Conservation (phyloP, 2,329 filamentous ascomycete genomes). For the Orbilia brochopaga region DNA sequence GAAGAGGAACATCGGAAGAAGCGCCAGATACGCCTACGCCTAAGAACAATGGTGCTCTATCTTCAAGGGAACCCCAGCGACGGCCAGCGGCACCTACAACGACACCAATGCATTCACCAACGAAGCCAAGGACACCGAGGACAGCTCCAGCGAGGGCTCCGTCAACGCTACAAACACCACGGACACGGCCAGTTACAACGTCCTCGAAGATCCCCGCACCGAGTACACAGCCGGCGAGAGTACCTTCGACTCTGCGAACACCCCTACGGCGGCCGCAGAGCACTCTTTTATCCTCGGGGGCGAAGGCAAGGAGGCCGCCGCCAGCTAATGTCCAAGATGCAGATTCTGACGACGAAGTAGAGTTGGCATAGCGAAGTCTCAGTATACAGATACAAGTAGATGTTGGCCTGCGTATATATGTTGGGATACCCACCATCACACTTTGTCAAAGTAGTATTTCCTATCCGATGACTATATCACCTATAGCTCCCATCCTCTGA, state of each 20-base stretch:
- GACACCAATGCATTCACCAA: neutral
- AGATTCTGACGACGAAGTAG: neutral
- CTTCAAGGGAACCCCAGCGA: neutral
- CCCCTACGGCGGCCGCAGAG: neutral
- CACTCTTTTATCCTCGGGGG: neutral
- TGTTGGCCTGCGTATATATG: too few species aligned
- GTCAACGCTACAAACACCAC: neutral
- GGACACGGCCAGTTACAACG: neutral
- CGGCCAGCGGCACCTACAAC: neutral
- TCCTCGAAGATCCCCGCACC: too few species aligned
- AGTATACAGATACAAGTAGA: too few species aligned
- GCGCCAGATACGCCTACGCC: conserved; percentile 18
- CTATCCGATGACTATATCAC: too few species aligned
- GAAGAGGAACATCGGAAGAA: conserved; percentile 16
- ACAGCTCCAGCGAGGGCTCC: neutral
- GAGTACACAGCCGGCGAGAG: neutral
- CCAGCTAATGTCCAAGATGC: neutral
- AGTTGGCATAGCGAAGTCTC: neutral
- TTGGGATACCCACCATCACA: too few species aligned
- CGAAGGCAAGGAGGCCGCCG: neutral
- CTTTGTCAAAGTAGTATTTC: too few species aligned
- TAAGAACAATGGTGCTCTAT: neutral
- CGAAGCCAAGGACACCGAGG: neutral
- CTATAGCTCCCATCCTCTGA: too few species aligned
- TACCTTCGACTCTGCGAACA: neutral